Evolutionary conservation across 257 asterid species (phyloP).

Genomic region (Sherardia arvensis): DNA sequence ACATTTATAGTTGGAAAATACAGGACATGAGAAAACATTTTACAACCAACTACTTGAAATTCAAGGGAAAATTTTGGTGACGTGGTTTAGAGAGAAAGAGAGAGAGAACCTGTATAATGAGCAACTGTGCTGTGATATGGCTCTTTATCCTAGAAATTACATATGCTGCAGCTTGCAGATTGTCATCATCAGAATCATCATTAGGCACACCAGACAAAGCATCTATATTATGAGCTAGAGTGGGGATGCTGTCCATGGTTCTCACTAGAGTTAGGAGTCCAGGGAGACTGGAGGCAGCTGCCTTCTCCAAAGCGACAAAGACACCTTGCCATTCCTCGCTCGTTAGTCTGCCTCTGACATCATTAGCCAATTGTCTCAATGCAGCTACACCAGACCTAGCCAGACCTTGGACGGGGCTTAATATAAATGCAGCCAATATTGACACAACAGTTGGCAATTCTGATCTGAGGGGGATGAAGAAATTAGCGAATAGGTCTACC

Average conservation of each 20-base stretch:
- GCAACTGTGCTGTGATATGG: conserved; percentile 67
- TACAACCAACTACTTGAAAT: background rate
- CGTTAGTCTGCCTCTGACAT: conserved; percentile 42
- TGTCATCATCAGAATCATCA: conserved; percentile 49
- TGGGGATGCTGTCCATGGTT: conserved; percentile 58
- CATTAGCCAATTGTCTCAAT: conserved; percentile 62
- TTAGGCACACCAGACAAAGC: conserved; percentile 25
- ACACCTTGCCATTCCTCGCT: conserved; percentile 70
- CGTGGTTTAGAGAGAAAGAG: background rate
- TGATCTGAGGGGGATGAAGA: conserved; percentile 55
- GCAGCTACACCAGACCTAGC: conserved; percentile 76
- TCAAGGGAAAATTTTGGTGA: background rate
- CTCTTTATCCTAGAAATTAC: conserved; percentile 72
- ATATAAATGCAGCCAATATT: conserved; percentile 47
- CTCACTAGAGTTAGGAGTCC: conserved; percentile 57
- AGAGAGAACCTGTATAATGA: conserved; percentile 47
- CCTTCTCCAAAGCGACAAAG: conserved; percentile 56
- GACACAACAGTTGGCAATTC: conserved; percentile 62
- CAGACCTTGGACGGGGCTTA: conserved; percentile 70
- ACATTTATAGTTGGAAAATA: too few relatives aligned
- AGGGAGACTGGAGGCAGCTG: conserved; percentile 51
- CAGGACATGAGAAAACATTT: too few relatives aligned
- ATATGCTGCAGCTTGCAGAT: conserved; percentile 59
- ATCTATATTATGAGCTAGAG: conserved; percentile 28
- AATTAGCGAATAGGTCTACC: conserved; percentile 55